Evolutionary conservation across 116 monocot genomes (phyloP), one percentile per base, ranked within the genome.

Genomic region (Zostera marina): DNA sequence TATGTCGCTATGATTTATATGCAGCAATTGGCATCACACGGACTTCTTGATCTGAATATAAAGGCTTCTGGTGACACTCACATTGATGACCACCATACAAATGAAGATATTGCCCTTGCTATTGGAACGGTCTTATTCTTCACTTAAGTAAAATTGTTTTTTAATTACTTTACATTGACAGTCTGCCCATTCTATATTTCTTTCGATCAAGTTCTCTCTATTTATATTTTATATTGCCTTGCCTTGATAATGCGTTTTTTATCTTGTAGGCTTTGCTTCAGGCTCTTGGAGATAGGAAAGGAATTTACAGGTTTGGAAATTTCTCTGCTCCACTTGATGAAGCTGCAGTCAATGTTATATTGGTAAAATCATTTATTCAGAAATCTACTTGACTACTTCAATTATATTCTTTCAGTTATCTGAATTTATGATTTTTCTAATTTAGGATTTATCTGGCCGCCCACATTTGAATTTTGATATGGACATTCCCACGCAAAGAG

Each of bases 91-190:
- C 90, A 98, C 72, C 96, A 98, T 61, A 83, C 96, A 11, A 98
- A 98, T 76, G 96, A 98, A 72, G 90, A 98, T 68, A 70, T 98
- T 76, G 96, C 96, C 55, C 86, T 90, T 74, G 86, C 96, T 40
- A 77, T 98, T 74, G 96, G 96, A 75, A 85, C 86, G 69, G 96
- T 89, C 63, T 70, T 55, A 12, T 32, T 56, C 16, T 56, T 39
- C n/a, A 11, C 16, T 56, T 39, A 38, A 11, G 15, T 23, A 26
- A 23, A 53, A 53, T 12, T 5, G 8, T 23, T 53, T 13, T 53
- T 3, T 41, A 13, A 23, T 15, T 62, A 19, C n/a, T 47, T 22
- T 7, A 22, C n/a, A n/a, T 41, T 19, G 22, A 9, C 47, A 4
- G 47, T 44, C 20, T 49, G 7, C 9, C 49, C 20, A 49, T 49